Base-by-base conservation (phyloP, 2,329 filamentous ascomycete species). In the Microsporum audouinii region DNA sequence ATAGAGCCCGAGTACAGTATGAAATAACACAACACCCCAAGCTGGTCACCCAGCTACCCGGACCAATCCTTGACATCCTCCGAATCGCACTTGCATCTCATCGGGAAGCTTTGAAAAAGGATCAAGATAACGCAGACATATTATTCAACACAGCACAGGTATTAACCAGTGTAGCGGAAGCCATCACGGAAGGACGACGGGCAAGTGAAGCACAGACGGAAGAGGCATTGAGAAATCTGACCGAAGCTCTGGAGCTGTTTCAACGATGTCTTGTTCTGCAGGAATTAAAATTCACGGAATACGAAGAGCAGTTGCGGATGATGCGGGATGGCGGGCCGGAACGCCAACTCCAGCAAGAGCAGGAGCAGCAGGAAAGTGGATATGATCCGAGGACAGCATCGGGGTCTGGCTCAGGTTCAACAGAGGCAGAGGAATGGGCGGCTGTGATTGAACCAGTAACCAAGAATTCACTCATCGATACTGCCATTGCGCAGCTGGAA, bases 111-210 rank as follows among this genome's bases (percentile, higher is more conserved):
- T 72, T 86, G 33, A 72, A 71, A 1, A 71, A 89, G 34, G 80
- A 85, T 27, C 78, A 81, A 57, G 79, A 84, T 45, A 88, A 88
- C 69, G 77, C 84, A 0, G 86, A 90, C 71, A 79, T 83, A 3
- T 74, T 88, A 6, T 90, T 89, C 76, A 90, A 89, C 69, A 85
- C 84, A 4, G 84, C 82, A 1, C 87, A 89, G 71, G 83, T 88
- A 2, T 75, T 89, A 41, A 86, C 83, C 0, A 84, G 81, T 64
- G 75, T 89, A 41, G 85, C 84, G 1, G 87, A 89, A 73, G 76
- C 76, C 1, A 70, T 82, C 5, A 76, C 80, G 0, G 81, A 84
- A 57, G 77, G 78, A n/a, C 78, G 78, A 47, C 77, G 79, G 4
- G 69, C 71, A 0, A 71, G 70, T 1, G 75, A 78, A 27, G 69